Evolutionary conservation across 2,329 filamentous ascomycete species (phyloP).

Genomic region (Cercospora sp.): DNA sequence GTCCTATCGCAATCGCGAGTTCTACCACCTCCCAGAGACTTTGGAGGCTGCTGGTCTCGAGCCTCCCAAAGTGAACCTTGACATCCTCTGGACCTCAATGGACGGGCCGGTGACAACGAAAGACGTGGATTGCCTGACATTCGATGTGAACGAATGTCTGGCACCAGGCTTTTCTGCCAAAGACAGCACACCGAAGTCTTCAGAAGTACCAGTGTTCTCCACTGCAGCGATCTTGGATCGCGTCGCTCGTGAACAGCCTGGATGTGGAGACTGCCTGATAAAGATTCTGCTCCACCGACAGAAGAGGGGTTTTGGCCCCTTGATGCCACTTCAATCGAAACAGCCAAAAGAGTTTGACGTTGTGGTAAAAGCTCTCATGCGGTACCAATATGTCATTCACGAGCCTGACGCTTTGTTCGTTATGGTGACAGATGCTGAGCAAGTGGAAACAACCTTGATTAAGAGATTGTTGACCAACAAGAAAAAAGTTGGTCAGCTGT

Average conservation of each 20-base stretch:
- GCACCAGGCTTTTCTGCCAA: constrained; percentile 7
- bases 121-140: constrained; percentile 3
- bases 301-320: background rate
- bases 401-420: constrained; percentile 12
- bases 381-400: constrained; percentile 12
- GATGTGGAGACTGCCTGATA: background rate
- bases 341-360: background rate
- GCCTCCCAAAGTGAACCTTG: constrained; percentile 11
- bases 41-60: constrained; percentile 6
- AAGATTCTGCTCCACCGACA: background rate
- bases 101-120: constrained; percentile 10
- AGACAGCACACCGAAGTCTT: background rate
- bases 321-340: background rate
- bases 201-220: constrained; percentile 1
- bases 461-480: background rate
- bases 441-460: constrained; percentile 8
- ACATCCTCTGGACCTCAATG: constrained; percentile 10
- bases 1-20: constrained; percentile 2
- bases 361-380: constrained; percentile 3
- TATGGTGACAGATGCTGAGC: constrained; percentile 15
- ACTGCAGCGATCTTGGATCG: constrained; percentile 9
- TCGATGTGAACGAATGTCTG: constrained; percentile 15
- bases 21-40: constrained; percentile 5
- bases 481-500: background rate
- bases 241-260: constrained; percentile 1